Conservation (phyloP, 2,329 filamentous ascomycete genomes). For the Aspergillus quadrilineatus region DNA sequence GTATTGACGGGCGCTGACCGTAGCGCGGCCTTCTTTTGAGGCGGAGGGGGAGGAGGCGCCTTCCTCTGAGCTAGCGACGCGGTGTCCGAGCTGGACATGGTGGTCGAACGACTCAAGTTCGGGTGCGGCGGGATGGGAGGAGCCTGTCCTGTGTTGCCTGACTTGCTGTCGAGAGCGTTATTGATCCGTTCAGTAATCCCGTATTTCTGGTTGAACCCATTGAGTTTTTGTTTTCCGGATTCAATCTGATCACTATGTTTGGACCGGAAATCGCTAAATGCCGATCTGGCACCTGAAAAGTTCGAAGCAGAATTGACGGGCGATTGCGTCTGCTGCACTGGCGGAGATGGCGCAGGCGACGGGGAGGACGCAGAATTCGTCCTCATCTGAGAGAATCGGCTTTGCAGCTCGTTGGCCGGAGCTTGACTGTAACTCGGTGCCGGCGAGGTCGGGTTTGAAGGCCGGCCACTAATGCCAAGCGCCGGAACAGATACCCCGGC, state of each 20-base stretch:
- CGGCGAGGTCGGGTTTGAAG: constrained; percentile 23
- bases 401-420: constrained; percentile 66
- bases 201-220: constrained; percentile 35
- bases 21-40: constrained; percentile 55
- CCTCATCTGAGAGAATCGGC: constrained; percentile 61
- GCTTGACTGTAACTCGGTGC: constrained; percentile 25
- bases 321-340: constrained; percentile 51
- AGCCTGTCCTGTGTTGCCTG: constrained; percentile 26
- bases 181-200: constrained; percentile 52
- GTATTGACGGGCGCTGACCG: constrained; percentile 37
- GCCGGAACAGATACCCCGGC: constrained; percentile 77
- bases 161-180: constrained; percentile 43
- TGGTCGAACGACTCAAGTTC: constrained; percentile 23
- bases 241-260: constrained; percentile 69
- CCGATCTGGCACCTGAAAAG: constrained; percentile 58
- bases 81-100: constrained; percentile 28
- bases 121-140: constrained; percentile 26
- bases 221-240: constrained; percentile 58
- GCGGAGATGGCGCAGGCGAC: constrained; percentile 27
- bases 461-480: constrained; percentile 64
- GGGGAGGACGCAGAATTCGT: constrained; percentile 35
- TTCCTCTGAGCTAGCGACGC: constrained; percentile 43
- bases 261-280: constrained; percentile 67
- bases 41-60: constrained; percentile 59
- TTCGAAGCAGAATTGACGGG: constrained; percentile 62